Conservation (phyloP, 768 basidiomycete species). For the Russula compacta region DNA sequence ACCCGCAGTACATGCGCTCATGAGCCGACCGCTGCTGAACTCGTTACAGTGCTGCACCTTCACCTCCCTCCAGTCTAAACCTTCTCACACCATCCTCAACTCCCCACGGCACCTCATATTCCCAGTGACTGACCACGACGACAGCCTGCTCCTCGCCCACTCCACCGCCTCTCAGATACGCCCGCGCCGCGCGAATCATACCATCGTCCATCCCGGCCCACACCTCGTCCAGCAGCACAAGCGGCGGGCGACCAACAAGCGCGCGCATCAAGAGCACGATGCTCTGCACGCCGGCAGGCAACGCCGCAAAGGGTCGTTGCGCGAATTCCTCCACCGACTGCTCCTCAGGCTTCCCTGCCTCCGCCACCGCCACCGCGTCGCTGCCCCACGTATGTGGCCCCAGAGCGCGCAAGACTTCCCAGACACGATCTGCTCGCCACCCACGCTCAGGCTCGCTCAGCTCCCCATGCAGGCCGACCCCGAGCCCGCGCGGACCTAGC, state of each 20-base stretch:
- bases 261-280: constrained; percentile 81
- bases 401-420: constrained; percentile 55
- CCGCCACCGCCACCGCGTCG: not conserved
- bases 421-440: constrained; percentile 37
- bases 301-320: constrained; percentile 44
- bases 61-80: constrained; percentile 31
- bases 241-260: constrained; percentile 59
- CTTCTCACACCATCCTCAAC: constrained; percentile 41
- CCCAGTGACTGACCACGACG: constrained; percentile 84
- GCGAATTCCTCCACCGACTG: constrained; percentile 35
- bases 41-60: constrained; percentile 13
- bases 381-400: constrained; percentile 47
- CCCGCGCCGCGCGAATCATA: constrained; percentile 58
- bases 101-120: constrained; percentile 84
- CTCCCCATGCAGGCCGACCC: constrained; percentile 33
- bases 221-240: constrained; percentile 86
- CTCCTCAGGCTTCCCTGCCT: not conserved
- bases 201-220: constrained; percentile 86
- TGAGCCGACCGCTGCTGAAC: not conserved
- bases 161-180: constrained; percentile 47
- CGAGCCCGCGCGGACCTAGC: constrained; percentile 35
- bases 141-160: constrained; percentile 61
- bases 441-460: constrained; percentile 31
- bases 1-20: no score
- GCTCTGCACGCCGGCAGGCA: constrained; percentile 69